Evolutionary conservation across 176 grass and related monocot genomes (phyloP), one percentile per base, ranked within the genome.

Genomic region (Dendrocalamus sinicus): DNA sequence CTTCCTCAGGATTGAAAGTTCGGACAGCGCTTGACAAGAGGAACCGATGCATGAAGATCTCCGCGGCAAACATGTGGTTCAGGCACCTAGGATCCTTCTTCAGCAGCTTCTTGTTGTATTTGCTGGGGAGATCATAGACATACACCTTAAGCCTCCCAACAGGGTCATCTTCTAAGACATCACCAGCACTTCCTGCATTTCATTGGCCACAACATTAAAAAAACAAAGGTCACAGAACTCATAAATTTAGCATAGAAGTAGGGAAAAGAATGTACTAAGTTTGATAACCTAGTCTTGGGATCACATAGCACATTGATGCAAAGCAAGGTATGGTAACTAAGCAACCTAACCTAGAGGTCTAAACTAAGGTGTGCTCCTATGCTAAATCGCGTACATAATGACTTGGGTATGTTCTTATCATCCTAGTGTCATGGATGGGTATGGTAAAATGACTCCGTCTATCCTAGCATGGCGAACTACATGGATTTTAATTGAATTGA

Each of bases 31-130:
- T 95, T 14, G 91, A 90, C 46, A 98, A 70, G 62, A 98, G 73
- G 86, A 98, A 98, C 5, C 85, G 83, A 59, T 98, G 95, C 91
- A 98, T 95, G 85, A 95, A 95, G 55, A 98, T 92, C 89, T 98
- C 95, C 0, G 93, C 95, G 0, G 93, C 95, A 17, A 98, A 98
- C 95, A 98, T 98, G 55, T 98, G 95, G 71, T 86, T 98, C 52
- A 98, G 80, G 82, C 95, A 98, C 72, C 95, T 81, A 46, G 93
- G 89, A 43, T 98, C 95, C 50, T 95, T 98, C 75, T 95, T 87
- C 59, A 95, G 52, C 73, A 89, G 77, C 66, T 93, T 95, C 63
- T 89, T 94, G 83, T 98, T 95, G 91, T 98, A 98, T 62, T 98
- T 98, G 75, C 89, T 84, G 1, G 95, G 93, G 50, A 98, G 81